Evolutionary conservation across 805 yeast genomes (phyloP).

Genomic region (Pichia californica): DNA sequence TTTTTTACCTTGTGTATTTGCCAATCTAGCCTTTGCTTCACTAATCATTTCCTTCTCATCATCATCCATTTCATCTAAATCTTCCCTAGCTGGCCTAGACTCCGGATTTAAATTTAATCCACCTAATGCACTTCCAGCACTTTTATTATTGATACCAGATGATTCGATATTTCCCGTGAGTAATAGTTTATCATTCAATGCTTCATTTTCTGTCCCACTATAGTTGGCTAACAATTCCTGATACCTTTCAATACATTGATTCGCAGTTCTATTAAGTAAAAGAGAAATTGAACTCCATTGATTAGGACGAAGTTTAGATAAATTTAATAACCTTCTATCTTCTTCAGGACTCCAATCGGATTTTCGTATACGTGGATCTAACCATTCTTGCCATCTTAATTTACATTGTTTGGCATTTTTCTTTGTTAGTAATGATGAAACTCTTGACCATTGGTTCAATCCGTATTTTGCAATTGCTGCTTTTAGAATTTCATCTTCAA

Average conservation of each 20-base stretch:
- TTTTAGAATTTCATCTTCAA: slow-evolving; percentile 76
- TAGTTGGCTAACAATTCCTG: slow-evolving; percentile 58
- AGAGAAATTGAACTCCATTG: slow-evolving; percentile 94
- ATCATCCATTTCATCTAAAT: slow-evolving; percentile 71
- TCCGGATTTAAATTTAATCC: slow-evolving; percentile 70
- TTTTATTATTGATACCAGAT: not conserved
- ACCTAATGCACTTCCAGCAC: slow-evolving; percentile 31
- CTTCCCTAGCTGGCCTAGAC: slow-evolving; percentile 74
- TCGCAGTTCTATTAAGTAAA: slow-evolving; percentile 75
- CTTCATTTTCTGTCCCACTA: slow-evolving; percentile 24
- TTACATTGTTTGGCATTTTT: slow-evolving; percentile 90
- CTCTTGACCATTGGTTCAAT: slow-evolving; percentile 88
- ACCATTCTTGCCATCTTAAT: slow-evolving; percentile 86
- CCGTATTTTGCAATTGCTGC: slow-evolving; percentile 95
- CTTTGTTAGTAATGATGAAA: slow-evolving; percentile 75
- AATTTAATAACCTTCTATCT: slow-evolving; percentile 60
- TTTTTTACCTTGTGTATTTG: slow-evolving; percentile 91
- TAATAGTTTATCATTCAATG: slow-evolving; percentile 18
- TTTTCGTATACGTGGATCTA: slow-evolving; percentile 65
- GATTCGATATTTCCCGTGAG: slow-evolving; percentile 19
- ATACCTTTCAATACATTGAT: slow-evolving; percentile 80
- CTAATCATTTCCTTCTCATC: slow-evolving; percentile 88
- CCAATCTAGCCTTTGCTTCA: slow-evolving; percentile 90
- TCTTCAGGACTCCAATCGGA: slow-evolving; percentile 68
- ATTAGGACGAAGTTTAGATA: slow-evolving; percentile 73